Conservation (phyloP, 208 protist species). For the Leishmania tarentolae region DNA sequence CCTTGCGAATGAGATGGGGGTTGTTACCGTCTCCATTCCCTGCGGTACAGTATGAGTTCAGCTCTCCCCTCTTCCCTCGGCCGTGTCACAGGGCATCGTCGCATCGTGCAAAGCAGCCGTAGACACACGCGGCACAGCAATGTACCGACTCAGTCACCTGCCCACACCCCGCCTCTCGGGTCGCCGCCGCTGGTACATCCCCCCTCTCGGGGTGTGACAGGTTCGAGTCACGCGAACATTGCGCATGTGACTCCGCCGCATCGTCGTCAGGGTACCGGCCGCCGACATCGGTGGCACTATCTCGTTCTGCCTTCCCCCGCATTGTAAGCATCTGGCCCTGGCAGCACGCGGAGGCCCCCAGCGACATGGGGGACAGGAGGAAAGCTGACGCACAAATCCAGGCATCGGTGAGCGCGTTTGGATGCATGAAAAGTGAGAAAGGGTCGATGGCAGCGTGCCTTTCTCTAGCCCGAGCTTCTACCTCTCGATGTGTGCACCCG, state of each 20-base stretch:
- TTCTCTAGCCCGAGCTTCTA: not conserved
- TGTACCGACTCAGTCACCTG: not conserved
- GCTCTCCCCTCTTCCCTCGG: not conserved
- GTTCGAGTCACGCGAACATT: not conserved
- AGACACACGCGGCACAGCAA: not conserved
- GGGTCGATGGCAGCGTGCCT: not conserved
- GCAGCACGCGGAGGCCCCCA: no score
- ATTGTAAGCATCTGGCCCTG: not conserved
- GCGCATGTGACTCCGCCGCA: not conserved
- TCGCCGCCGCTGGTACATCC: no score
- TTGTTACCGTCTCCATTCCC: not conserved
- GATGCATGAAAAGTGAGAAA: not conserved
- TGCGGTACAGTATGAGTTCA: not conserved
- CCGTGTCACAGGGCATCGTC: not conserved
- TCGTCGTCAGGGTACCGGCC: not conserved
- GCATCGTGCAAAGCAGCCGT: not conserved
- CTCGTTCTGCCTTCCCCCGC: not conserved
- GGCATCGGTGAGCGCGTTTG: not conserved
- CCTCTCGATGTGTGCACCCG: not conserved
- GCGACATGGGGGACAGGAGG: no score
- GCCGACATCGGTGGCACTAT: not conserved
- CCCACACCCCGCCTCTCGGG: not conserved
- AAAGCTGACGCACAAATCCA: not conserved
- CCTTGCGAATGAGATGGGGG: not conserved
- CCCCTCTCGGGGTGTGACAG: not conserved